Conservation (phyloP, 345 rosid species). For the Linum tenue region DNA sequence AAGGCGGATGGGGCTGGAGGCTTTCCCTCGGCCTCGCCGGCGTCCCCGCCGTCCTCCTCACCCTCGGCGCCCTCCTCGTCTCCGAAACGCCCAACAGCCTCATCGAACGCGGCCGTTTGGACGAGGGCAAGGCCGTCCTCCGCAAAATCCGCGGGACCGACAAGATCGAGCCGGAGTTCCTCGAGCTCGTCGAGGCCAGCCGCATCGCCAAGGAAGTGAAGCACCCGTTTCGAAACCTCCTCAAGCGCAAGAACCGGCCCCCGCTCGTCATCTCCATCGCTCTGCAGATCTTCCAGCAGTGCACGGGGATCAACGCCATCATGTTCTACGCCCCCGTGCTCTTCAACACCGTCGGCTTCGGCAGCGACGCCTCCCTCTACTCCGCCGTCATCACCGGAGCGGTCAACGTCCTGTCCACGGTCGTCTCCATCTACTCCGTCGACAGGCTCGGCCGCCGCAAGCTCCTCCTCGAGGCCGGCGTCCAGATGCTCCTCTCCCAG, state of each 20-base stretch:
- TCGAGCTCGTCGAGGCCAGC: slow-evolving; percentile 86
- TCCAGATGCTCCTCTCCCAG: slow-evolving; percentile 59
- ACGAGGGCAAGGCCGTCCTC: slow-evolving; percentile 81
- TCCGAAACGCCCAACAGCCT: slow-evolving; percentile 88
- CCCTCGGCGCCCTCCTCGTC: slow-evolving; percentile 67
- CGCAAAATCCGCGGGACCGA: slow-evolving; percentile 70
- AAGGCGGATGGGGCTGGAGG: slow-evolving; percentile 95
- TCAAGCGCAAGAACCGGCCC: slow-evolving; percentile 63
- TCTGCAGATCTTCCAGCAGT: slow-evolving; percentile 89
- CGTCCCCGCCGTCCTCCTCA: slow-evolving; percentile 70
- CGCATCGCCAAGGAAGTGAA: slow-evolving; percentile 73
- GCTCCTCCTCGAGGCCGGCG: slow-evolving; percentile 44
- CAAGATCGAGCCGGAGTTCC: slow-evolving; percentile 73
- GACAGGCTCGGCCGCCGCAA: slow-evolving; percentile 50
- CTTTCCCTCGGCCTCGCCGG: slow-evolving; percentile 83
- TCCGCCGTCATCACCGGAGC: slow-evolving; percentile 58
- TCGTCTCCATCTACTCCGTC: slow-evolving; percentile 47
- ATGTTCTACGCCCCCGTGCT: slow-evolving; percentile 96
- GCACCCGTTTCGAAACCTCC: slow-evolving; percentile 82
- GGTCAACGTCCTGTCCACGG: slow-evolving; percentile 47
- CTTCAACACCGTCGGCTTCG: slow-evolving; percentile 70
- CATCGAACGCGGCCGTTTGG: slow-evolving; percentile 72
- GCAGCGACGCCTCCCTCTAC: slow-evolving; percentile 46
- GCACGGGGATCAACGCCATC: slow-evolving; percentile 89
- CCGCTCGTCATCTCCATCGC: slow-evolving; percentile 71